Percentiles rank a stretch among this genome's conserved stretches.
phyloP scores from a whole-genome alignment of 352 stramenopile genomes.

The Phytophthora constricta region DNA sequence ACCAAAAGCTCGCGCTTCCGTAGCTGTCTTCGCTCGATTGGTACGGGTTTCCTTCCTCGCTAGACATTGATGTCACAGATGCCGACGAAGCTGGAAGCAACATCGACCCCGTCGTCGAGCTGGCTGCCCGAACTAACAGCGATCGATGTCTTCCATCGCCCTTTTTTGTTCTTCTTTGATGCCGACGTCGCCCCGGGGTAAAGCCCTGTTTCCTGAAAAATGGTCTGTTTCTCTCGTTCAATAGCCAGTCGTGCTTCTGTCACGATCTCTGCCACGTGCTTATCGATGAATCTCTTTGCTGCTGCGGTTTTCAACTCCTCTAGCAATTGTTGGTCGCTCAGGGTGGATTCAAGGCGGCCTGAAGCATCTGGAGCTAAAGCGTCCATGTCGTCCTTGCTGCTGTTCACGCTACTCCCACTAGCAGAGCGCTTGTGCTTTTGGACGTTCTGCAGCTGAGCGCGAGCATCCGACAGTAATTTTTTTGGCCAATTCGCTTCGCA shows the following conservation, averaged over 20 bases:
- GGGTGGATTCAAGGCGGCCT: constrained; percentile 17
- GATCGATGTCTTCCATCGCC: constrained; percentile 27
- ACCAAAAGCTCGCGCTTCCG: constrained; percentile 51
- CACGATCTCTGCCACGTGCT: constrained; percentile 73
- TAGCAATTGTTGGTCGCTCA: constrained; percentile 48
- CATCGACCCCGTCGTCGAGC: constrained; percentile 34
- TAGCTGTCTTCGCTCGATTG: constrained; percentile 50
- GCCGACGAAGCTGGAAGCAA: constrained; percentile 31
- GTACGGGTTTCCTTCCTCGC: constrained; percentile 41
- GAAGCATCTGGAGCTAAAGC: constrained; percentile 7
- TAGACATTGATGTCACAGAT: constrained; percentile 37
- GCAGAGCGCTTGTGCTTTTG: constrained; percentile 51
- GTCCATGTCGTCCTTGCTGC: constrained; percentile 30
- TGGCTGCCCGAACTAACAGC: constrained; percentile 33
- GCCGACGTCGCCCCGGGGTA: constrained; percentile 49
- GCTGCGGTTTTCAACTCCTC: constrained; percentile 57
- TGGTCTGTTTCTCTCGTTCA: constrained; percentile 69
- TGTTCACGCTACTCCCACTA: constrained; percentile 49
- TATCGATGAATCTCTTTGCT: constrained; percentile 76
- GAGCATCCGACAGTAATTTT: constrained; percentile 78
- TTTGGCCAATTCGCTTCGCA: constrained; percentile 74
- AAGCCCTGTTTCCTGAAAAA: constrained; percentile 72
- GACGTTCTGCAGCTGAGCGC: constrained; percentile 55
- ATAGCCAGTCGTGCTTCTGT: constrained; percentile 66
- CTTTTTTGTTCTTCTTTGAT: constrained; percentile 35